phyloP scores from a whole-genome alignment of 306 rosid genomes.

The Cicer judaicum region DNA sequence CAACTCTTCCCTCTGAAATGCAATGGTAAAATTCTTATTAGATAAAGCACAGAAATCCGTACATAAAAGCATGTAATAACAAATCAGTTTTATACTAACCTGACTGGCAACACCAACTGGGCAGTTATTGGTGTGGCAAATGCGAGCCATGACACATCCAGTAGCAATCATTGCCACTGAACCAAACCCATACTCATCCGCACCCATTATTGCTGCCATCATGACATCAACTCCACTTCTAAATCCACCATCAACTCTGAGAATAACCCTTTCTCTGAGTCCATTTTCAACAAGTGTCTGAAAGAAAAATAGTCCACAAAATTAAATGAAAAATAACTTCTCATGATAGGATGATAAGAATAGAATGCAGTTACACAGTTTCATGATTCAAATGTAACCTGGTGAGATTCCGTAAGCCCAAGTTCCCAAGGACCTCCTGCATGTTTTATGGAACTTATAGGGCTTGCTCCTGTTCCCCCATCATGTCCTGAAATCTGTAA shows the following conservation, averaged over 20 bases:
- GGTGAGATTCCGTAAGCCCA: constrained; percentile 94
- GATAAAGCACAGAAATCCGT: constrained; percentile 38
- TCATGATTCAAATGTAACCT: constrained; percentile 64
- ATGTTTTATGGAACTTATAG: constrained; percentile 98
- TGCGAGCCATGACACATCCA: constrained; percentile 97
- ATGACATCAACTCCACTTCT: constrained; percentile 98
- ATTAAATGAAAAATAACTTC: constrained; percentile 37
- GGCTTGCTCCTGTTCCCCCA: constrained; percentile 99
- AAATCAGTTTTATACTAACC: constrained; percentile 54
- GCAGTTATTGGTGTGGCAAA: constrained; percentile 97
- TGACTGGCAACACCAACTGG: constrained; percentile 99
- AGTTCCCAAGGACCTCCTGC: constrained; percentile 99
- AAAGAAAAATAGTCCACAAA: constrained; percentile 39
- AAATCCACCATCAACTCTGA: constrained; percentile 98
- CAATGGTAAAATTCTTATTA: constrained; percentile 31
- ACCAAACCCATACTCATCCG: constrained; percentile 95
- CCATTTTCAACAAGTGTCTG: constrained; percentile 91
- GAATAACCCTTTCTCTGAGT: constrained; percentile 96
- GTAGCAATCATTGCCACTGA: constrained; percentile 98
- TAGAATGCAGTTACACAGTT: constrained; percentile 25
- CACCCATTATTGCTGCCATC: constrained; percentile 97
- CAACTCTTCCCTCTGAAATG: constrained; percentile 89
- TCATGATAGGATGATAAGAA: constrained; percentile 39
- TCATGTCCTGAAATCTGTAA: constrained; percentile 94
- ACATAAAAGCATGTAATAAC: constrained; percentile 25